phyloP scores from a whole-genome alignment of 768 basidiomycete species.

The Suillus spraguei region DNA sequence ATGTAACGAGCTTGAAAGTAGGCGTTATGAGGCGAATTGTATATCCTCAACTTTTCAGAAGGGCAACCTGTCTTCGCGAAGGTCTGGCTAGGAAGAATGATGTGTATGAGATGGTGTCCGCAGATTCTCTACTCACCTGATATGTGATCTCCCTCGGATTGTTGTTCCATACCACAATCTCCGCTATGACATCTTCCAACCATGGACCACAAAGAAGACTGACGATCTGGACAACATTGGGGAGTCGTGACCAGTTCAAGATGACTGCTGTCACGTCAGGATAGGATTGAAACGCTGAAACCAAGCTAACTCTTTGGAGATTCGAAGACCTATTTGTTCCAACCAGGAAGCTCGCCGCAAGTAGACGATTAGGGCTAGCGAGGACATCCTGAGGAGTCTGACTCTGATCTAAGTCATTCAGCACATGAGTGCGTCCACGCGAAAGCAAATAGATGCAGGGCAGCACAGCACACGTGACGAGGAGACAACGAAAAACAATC shows the following conservation, averaged over 20 bases:
- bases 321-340: neutral
- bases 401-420: neutral
- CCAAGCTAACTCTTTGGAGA: neutral
- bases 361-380: slow-evolving; percentile 17
- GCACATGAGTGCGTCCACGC: neutral
- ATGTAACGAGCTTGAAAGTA: slow-evolving; percentile 67
- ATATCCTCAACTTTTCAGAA: slow-evolving; percentile 46
- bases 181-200: slow-evolving; percentile 47
- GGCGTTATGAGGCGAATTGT: slow-evolving; percentile 57
- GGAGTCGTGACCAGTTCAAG: slow-evolving; percentile 68
- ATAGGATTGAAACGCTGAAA: slow-evolving; percentile 3
- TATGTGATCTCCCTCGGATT: slow-evolving; percentile 44
- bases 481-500: neutral
- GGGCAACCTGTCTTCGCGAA: slow-evolving; percentile 47
- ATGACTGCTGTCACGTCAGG: slow-evolving; percentile 58
- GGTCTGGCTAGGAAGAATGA: slow-evolving; percentile 34
- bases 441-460: neutral
- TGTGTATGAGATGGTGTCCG: neutral
- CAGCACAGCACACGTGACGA: neutral
- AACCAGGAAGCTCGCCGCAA: slow-evolving; percentile 22
- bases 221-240: slow-evolving; percentile 60
- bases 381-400: slow-evolving; percentile 18
- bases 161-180: slow-evolving; percentile 68
- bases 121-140: slow-evolving; percentile 38
- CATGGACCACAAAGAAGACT: slow-evolving; percentile 50